Base-by-base conservation (phyloP, 805 yeast genomes). In the Ogataea neopini region DNA sequence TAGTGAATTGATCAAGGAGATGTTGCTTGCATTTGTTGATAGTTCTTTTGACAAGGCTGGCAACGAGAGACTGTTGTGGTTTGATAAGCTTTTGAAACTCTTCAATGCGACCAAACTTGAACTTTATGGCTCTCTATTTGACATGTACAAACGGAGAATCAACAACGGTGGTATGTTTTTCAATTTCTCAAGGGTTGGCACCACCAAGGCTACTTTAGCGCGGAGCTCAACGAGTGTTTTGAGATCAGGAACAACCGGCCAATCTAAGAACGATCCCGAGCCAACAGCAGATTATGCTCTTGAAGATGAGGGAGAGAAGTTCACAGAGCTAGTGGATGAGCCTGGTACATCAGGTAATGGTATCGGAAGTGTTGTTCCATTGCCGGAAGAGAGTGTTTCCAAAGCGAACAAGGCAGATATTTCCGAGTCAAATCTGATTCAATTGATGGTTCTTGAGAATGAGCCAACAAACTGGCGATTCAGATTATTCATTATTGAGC, bases 401-500 rank as follows among this genome's bases (percentile, higher is more conserved):
- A 22, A 37, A 26, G 13, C 40, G 4, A 37, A 25, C 2, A 49
- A 41, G 30, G 39, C 39, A 7, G 45, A 33, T 14, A 14, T 41
- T 14, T 36, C 47, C 3, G 52, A 50, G 10, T 8, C 50, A 20
- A 42, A 46, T 6, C 30, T 50, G 25, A 47, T 56, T 6, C 59
- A 60, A 35, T 19, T 61, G 19, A 56, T 65, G 51, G 68, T 64
- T 40, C 49, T 64, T 18, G 75, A 76, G 49, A 78, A 76, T 47
- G 84, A 83, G 52, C 77, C 83, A 4, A 73, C 81, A 1, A 70
- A 71, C 40, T 81, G 85, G 85, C 72, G 69, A 51, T 81, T 83
- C 62, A 78, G 79, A 51, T 55, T 71, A 17, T 70, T 71, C 43
- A 69, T 82, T 6, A 67, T 80, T 45, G 75, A 71, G 30, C 62